A percentile compares a stretch with the other conserved stretches of the same genome.
These are phyloP conservation scores for Aspergillus eucalypticola DNA, from an alignment of 2,329 filamentous ascomycete genomes.

Conservation along the genomic window DNA sequence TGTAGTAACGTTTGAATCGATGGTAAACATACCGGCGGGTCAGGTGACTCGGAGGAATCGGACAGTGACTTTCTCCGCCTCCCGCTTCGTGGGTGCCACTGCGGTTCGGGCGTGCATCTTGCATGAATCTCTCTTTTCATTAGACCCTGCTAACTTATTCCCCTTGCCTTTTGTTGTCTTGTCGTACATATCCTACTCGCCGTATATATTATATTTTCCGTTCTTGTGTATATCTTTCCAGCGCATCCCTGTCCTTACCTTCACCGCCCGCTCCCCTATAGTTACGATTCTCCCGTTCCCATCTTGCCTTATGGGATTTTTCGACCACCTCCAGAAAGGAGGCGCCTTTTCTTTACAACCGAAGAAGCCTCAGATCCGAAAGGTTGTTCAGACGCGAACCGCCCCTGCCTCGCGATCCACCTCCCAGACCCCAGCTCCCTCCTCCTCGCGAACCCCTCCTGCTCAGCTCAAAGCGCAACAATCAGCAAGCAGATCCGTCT, in stretches of 20 bases:
- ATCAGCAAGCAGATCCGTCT: conserved; percentile 31
- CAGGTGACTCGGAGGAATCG: not conserved
- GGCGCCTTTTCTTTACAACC: conserved; percentile 44
- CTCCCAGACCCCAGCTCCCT: conserved; percentile 25
- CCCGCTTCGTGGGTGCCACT: no score
- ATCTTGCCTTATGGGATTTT: conserved; percentile 42
- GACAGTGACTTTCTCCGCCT: not conserved
- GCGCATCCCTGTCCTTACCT: not conserved
- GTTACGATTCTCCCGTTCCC: conserved; percentile 10
- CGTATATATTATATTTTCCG: no score
- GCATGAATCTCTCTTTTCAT: no score
- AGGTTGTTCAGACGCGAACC: conserved; percentile 42
- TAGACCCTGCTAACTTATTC: no score
- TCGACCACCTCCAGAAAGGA: conserved; percentile 49
- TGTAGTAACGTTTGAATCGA: no score
- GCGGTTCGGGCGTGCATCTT: no score
- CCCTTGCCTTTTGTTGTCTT: no score
- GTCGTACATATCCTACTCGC: no score
- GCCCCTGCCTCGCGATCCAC: conserved; percentile 31
- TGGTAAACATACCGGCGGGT: no score
- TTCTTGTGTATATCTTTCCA: no score
- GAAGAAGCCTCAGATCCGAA: conserved; percentile 45
- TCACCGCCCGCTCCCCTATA: conserved; percentile 4
- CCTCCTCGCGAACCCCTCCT: conserved; percentile 24
- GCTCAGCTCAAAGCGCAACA: conserved; percentile 27